A percentile compares a stretch with the other conserved stretches of the same genome.
Conservation (phyloP, 768 basidiomycete genomes). For the Termitomyces sp. region DNA sequence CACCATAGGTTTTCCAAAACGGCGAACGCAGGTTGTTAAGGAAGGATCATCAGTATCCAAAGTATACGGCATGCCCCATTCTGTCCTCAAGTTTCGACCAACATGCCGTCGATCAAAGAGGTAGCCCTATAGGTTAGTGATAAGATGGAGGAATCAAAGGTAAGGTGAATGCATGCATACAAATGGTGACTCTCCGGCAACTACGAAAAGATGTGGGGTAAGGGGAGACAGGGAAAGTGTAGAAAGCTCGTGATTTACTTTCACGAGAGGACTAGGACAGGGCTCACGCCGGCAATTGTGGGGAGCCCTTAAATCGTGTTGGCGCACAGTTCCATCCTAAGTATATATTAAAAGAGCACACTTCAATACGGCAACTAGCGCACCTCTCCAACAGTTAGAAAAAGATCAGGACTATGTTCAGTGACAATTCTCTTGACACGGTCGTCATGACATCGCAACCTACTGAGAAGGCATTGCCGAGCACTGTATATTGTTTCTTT, state of each 20-base stretch:
- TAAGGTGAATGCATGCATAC: conserved; percentile 41
- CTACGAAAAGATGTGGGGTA: conserved; percentile 79
- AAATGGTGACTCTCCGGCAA: conserved; percentile 74
- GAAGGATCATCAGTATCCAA: conserved; percentile 29
- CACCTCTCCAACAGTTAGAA: conserved; percentile 78
- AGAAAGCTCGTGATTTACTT: conserved; percentile 59
- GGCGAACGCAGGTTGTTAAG: conserved; percentile 74
- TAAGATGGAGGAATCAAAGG: not conserved
- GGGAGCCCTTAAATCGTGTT: conserved; percentile 73
- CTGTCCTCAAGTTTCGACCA: conserved; percentile 50
- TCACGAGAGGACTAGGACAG: conserved; percentile 71
- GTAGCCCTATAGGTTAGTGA: conserved; percentile 47
- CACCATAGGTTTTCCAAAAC: conserved; percentile 51
- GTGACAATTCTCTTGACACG: conserved; percentile 77
- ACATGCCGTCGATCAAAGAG: conserved; percentile 79
- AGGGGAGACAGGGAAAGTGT: conserved; percentile 72
- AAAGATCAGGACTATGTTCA: conserved; percentile 71
- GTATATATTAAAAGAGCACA: not conserved
- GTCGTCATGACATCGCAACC: conserved; percentile 63
- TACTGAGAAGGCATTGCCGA: conserved; percentile 40
- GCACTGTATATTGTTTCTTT: conserved; percentile 41
- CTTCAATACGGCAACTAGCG: conserved; percentile 10
- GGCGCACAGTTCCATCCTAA: conserved; percentile 82
- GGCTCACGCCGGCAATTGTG: conserved; percentile 53
- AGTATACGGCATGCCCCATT: conserved; percentile 58